Conservation (phyloP, 352 stramenopile species). For the Globisporangium barbulae region DNA sequence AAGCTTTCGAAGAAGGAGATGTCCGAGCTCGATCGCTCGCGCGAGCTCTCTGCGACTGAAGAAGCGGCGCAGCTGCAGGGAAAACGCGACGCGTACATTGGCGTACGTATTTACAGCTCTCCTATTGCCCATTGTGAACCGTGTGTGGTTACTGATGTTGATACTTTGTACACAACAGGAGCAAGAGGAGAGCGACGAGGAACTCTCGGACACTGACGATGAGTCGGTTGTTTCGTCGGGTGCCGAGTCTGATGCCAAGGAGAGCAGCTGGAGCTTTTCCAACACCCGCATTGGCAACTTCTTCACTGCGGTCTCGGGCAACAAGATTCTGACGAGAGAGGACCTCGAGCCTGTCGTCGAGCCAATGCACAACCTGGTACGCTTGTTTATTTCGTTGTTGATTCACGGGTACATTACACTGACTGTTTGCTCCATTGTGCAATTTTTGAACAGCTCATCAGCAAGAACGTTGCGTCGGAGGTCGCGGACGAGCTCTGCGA, state of each 20-base stretch:
- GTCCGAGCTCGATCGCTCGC: conserved; percentile 65
- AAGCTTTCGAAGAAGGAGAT: conserved; percentile 87
- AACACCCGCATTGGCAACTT: conserved; percentile 82
- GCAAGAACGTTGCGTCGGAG: conserved; percentile 97
- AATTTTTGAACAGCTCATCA: conserved; percentile 75
- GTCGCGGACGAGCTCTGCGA: conserved; percentile 95
- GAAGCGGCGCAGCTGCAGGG: conserved; percentile 67
- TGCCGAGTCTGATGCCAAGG: conserved; percentile 61
- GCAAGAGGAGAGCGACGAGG: conserved; percentile 64
- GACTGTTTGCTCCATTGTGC: background rate
- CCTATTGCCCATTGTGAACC: background rate
- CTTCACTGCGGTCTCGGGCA: conserved; percentile 78
- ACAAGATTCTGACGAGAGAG: conserved; percentile 92
- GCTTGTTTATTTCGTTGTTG: background rate
- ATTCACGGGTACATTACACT: background rate
- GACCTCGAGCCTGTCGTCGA: conserved; percentile 92
- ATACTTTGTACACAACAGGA: conserved; percentile 30
- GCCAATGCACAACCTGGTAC: conserved; percentile 91
- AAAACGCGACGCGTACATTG: conserved; percentile 81
- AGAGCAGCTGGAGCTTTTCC: conserved; percentile 72
- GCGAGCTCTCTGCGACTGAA: conserved; percentile 60
- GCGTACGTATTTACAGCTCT: conserved; percentile 34
- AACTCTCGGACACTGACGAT: conserved; percentile 65
- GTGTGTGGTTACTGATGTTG: background rate
- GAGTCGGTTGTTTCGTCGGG: conserved; percentile 66